Evolutionary conservation across 1,139 yeast genomes (phyloP).

Genomic region (Geotrichum histeridarum): DNA sequence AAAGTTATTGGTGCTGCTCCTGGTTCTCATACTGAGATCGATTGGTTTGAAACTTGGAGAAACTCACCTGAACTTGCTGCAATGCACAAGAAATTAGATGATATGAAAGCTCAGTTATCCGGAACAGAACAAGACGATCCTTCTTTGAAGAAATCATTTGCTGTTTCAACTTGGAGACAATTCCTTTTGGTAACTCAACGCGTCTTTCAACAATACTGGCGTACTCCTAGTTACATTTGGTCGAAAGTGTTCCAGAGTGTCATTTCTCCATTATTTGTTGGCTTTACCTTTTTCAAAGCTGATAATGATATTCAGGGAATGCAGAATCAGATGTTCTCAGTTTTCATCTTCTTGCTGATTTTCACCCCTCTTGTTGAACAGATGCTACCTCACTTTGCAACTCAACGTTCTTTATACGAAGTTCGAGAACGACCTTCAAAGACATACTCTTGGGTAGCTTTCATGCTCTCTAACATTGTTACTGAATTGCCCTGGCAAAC

Average conservation of each 20-base stretch:
- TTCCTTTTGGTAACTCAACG: conserved; percentile 47
- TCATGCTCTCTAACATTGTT: conserved; percentile 58
- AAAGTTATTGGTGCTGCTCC: conserved; percentile 79
- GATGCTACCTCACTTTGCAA: conserved; percentile 63
- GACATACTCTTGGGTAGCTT: conserved; percentile 58
- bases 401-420: conserved; percentile 75
- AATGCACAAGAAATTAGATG: conserved; percentile 35
- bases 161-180: conserved; percentile 47
- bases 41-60: conserved; percentile 64
- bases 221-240: conserved; percentile 70
- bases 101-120: conserved; percentile 24
- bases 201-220: conserved; percentile 61
- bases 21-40: conserved; percentile 60
- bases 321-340: conserved; percentile 49
- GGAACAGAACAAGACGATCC: conserved; percentile 22
- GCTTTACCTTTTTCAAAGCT: conserved; percentile 71
- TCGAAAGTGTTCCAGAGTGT: conserved; percentile 54
- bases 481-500: conserved; percentile 76
- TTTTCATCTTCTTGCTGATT: conserved; percentile 62
- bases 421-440: conserved; percentile 81
- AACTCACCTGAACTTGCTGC: conserved; percentile 51
- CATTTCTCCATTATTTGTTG: conserved; percentile 58
- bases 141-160: conserved; percentile 29
- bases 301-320: conserved; percentile 48
- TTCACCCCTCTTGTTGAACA: conserved; percentile 66